A percentile compares a stretch with the other conserved stretches of the same genome.
phyloP scores from a whole-genome alignment of 2,329 filamentous ascomycete species.

The Stagonosporopsis cucurbitacearum region DNA sequence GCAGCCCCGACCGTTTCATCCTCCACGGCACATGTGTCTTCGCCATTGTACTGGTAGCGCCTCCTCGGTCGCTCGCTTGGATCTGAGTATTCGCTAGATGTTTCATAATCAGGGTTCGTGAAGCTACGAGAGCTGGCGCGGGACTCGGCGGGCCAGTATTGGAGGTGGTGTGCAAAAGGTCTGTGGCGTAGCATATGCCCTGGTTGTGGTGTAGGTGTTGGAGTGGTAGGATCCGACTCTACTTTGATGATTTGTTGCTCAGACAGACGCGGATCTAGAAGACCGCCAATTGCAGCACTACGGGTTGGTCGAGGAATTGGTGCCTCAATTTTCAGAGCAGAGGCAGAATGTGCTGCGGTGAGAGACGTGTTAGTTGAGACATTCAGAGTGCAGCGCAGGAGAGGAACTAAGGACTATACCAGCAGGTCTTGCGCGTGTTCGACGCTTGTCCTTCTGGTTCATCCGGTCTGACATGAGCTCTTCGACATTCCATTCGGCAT shows the following conservation, averaged over 20 bases:
- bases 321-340: constrained; percentile 35
- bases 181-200: constrained; percentile 43
- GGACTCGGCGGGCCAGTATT: constrained; percentile 47
- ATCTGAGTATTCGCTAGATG: constrained; percentile 48
- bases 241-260: constrained; percentile 47
- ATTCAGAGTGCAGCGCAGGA: background rate
- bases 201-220: constrained; percentile 37
- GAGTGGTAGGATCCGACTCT: constrained; percentile 35
- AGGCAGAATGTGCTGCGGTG: constrained; percentile 31
- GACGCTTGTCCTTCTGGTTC: constrained; percentile 75
- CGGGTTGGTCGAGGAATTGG: constrained; percentile 28
- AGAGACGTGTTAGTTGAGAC: constrained; percentile 28
- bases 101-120: constrained; percentile 47
- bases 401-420: constrained; percentile 32
- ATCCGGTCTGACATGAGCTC: constrained; percentile 78
- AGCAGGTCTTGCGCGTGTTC: constrained; percentile 49
- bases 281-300: constrained; percentile 30
- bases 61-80: constrained; percentile 33
- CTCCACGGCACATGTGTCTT: constrained; percentile 42
- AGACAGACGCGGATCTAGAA: constrained; percentile 48
- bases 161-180: constrained; percentile 45
- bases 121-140: constrained; percentile 47
- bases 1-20: constrained; percentile 35
- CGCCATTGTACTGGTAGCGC: constrained; percentile 32
- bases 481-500: constrained; percentile 72